phyloP scores from a whole-genome alignment of 306 rosid species.

The Begonia peltatifolia region DNA sequence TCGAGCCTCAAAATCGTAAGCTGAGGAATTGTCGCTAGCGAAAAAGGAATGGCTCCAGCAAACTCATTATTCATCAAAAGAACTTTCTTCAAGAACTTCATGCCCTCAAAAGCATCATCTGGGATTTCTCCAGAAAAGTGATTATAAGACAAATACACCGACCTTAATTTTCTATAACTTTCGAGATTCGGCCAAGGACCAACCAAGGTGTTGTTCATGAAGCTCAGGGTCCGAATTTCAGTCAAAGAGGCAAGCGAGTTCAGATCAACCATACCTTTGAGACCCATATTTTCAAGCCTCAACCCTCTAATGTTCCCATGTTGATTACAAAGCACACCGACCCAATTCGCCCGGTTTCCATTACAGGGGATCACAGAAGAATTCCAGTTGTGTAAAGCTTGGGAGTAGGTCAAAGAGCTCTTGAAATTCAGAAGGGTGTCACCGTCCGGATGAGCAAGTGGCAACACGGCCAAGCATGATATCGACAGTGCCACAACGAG shows the following conservation, averaged over 20 bases:
- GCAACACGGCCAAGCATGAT: constrained; percentile 9
- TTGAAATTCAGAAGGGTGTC: constrained; percentile 46
- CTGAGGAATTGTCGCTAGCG: constrained; percentile 37
- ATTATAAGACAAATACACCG: constrained; percentile 48
- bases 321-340: constrained; percentile 37
- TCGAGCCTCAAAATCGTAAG: constrained; percentile 42
- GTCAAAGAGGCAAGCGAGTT: constrained; percentile 24
- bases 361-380: constrained; percentile 34
- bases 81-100: constrained; percentile 40
- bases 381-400: constrained; percentile 39
- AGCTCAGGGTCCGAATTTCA: constrained; percentile 30
- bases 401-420: constrained; percentile 21
- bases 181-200: constrained; percentile 52
- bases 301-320: constrained; percentile 44
- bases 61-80: constrained; percentile 43
- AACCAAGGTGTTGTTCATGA: constrained; percentile 67
- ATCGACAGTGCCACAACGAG: constrained; percentile 5
- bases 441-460: constrained; percentile 12
- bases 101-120: constrained; percentile 36
- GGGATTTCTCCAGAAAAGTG: constrained; percentile 64
- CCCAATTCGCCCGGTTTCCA: constrained; percentile 35
- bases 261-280: constrained; percentile 40
- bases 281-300: constrained; percentile 49
- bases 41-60: constrained; percentile 53
- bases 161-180: constrained; percentile 22